Evolutionary conservation across 1,139 yeast species (phyloP), one percentile per base, ranked within the genome.

Genomic region (Sugiyamaella japonica): DNA sequence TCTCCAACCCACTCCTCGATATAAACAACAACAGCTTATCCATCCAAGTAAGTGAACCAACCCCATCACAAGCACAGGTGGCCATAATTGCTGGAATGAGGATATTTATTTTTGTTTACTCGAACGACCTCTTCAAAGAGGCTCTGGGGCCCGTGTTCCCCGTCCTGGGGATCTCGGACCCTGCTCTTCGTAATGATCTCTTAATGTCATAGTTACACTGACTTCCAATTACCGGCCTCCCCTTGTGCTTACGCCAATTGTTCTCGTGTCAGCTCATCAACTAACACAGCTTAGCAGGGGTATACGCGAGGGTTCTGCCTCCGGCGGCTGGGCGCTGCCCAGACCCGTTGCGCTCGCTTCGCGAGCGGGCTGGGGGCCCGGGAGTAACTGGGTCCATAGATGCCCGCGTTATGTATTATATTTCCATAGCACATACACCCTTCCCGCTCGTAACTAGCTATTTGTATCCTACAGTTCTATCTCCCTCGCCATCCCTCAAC

Each of bases 151-250:
- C 25, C 48, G 45, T 40, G 44, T 47, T 31, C 51, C 29, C 63
- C 73, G 74, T 71, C 66, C 66, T 73, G 73, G 65, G 31, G 46
- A 13, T 32, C 42, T 31, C 58, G 45, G 53, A 44, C 15, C 38
- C 51, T 49, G 58, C 63, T 62, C 59, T 69, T 67, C 71, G 79
- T 75, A 54, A 70, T 77, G 80, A 76, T 65, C 57, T 57, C 66
- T 61, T 71, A 66, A 55, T 71, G 82, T 78, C 82, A 78, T 78
- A 78, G 82, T 78, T 78, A 78, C 82, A 78, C 82, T 78, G 82
- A 78, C 70, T 63, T 41, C 15, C 45, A 44, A 40, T 25, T 40
- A 39, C 5, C 6, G 25, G 48, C 55, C 51, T 53, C 16, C 13
- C 16, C 13, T 34, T 34, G 38, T 12, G 12, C 13, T 34, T 34